Percentiles rank a stretch among this genome's conserved stretches.
Conservation (phyloP, 768 basidiomycete species). For the Pleurotus eryngii region DNA sequence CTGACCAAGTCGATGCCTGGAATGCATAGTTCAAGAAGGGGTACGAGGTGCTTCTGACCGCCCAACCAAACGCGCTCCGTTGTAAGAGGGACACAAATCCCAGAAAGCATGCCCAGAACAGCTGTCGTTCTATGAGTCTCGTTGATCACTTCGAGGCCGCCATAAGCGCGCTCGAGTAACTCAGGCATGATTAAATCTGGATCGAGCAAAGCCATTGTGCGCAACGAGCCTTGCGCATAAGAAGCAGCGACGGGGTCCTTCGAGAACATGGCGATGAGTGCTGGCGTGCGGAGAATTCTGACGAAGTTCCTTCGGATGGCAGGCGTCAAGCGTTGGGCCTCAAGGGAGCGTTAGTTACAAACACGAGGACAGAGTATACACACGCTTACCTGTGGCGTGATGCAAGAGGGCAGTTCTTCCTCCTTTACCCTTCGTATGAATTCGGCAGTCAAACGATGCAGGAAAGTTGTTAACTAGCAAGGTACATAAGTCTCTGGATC, state of each 20-base stretch:
- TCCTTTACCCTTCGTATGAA: slow-evolving; percentile 79
- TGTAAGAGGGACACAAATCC: slow-evolving; percentile 71
- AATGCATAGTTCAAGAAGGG: slow-evolving; percentile 82
- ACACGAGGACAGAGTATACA: neutral
- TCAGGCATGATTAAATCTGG: slow-evolving; percentile 87
- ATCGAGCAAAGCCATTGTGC: slow-evolving; percentile 74
- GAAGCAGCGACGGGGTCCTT: slow-evolving; percentile 79
- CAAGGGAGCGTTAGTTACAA: slow-evolving; percentile 3
- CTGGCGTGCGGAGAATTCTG: slow-evolving; percentile 75
- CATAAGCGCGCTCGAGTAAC: slow-evolving; percentile 85
- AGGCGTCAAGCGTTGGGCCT: slow-evolving; percentile 78
- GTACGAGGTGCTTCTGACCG: slow-evolving; percentile 86
- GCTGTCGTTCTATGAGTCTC: slow-evolving; percentile 96
- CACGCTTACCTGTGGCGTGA: slow-evolving; percentile 64
- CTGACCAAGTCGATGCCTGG: slow-evolving; percentile 89
- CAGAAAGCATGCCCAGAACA: slow-evolving; percentile 79
- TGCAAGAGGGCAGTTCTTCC: slow-evolving; percentile 74
- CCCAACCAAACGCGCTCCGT: slow-evolving; percentile 77
- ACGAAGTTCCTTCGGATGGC: slow-evolving; percentile 83
- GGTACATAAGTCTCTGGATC: neutral
- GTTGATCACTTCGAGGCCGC: slow-evolving; percentile 88
- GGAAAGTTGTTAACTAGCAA: slow-evolving; percentile 58
- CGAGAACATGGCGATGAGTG: slow-evolving; percentile 87
- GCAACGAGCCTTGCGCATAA: slow-evolving; percentile 79
- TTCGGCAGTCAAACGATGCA: slow-evolving; percentile 70